These are phyloP conservation scores for Anthracocystis setariae DNA, from an alignment of 1,284 basidiomycete species.

Conservation along the genomic window DNA sequence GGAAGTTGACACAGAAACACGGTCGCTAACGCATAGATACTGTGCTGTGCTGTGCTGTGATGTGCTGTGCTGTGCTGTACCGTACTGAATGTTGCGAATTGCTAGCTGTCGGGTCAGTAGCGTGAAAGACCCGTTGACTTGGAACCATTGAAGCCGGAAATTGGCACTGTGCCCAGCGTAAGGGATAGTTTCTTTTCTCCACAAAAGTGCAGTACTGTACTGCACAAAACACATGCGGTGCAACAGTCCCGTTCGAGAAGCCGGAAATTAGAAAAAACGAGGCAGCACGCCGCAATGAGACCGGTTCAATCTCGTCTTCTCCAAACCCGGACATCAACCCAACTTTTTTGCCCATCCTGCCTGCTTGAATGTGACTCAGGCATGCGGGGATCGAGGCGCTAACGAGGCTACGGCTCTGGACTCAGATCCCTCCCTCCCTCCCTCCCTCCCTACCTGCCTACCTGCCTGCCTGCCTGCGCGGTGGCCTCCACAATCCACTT, in stretches of 20 bases:
- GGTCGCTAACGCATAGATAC: too few relatives aligned
- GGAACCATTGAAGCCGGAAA: not conserved
- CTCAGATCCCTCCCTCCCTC: not conserved
- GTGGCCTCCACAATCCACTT: too few relatives aligned
- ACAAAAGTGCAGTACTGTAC: not conserved
- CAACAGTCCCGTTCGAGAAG: not conserved
- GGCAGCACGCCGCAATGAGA: conserved; percentile 27
- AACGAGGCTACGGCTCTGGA: too few relatives aligned
- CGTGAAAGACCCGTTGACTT: not conserved
- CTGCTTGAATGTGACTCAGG: conserved; percentile 7
- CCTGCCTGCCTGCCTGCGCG: too few relatives aligned
- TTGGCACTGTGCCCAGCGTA: not conserved
- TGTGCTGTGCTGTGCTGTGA: too few relatives aligned
- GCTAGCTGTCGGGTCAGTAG: not conserved
- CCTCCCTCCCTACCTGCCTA: too few relatives aligned
- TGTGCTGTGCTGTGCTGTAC: too few relatives aligned
- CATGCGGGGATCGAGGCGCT: conserved; percentile 39
- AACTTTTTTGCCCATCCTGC: too few relatives aligned
- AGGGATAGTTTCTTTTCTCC: not conserved
- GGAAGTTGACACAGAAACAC: conserved; percentile 13
- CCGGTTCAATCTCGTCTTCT: conserved; percentile 12
- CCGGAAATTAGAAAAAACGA: not conserved
- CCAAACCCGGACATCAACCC: too few relatives aligned
- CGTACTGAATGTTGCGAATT: too few relatives aligned
- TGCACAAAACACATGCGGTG: conserved; percentile 1